Conservation (phyloP, 768 basidiomycete species). For the Xerocomus brunneocitrinus region DNA sequence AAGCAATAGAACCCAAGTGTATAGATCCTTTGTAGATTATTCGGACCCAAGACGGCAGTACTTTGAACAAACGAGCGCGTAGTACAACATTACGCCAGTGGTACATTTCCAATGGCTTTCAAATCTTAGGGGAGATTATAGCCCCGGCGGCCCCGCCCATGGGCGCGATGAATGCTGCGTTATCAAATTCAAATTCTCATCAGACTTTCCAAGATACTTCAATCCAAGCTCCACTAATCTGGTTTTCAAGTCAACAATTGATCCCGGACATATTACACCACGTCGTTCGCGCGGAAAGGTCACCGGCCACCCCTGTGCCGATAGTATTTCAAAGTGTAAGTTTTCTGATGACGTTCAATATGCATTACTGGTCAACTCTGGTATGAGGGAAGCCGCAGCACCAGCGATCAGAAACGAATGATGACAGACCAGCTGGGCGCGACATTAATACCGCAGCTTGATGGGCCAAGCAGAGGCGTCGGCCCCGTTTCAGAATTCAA, state of each 20-base stretch:
- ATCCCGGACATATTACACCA: slow-evolving; percentile 38
- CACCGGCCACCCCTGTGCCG: neutral
- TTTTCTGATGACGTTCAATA: slow-evolving; percentile 27
- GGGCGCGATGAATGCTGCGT: slow-evolving; percentile 1
- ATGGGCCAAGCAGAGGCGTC: slow-evolving; percentile 28
- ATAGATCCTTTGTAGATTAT: neutral
- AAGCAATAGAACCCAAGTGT: neutral
- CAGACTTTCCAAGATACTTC: slow-evolving; percentile 47
- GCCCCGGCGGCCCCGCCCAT: slow-evolving; percentile 37
- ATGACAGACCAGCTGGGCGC: slow-evolving; percentile 9
- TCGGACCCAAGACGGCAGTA: neutral
- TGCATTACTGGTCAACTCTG: slow-evolving; percentile 34
- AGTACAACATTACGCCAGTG: no score
- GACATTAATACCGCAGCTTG: slow-evolving; percentile 36
- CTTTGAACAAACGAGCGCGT: no score
- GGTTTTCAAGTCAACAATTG: slow-evolving; percentile 35
- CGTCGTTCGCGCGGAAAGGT: slow-evolving; percentile 35
- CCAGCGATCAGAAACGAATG: slow-evolving; percentile 42
- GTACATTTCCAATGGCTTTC: no score
- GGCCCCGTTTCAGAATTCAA: slow-evolving; percentile 16
- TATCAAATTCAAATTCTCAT: slow-evolving; percentile 24
- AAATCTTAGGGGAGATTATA: slow-evolving; percentile 35
- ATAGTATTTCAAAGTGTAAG: slow-evolving; percentile 1
- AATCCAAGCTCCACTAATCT: slow-evolving; percentile 41
- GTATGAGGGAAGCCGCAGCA: slow-evolving; percentile 33